Evolutionary conservation across 2,329 filamentous ascomycete species (phyloP), one percentile per base, ranked within the genome.

Genomic region (Chrysosporium keratinophilum): DNA sequence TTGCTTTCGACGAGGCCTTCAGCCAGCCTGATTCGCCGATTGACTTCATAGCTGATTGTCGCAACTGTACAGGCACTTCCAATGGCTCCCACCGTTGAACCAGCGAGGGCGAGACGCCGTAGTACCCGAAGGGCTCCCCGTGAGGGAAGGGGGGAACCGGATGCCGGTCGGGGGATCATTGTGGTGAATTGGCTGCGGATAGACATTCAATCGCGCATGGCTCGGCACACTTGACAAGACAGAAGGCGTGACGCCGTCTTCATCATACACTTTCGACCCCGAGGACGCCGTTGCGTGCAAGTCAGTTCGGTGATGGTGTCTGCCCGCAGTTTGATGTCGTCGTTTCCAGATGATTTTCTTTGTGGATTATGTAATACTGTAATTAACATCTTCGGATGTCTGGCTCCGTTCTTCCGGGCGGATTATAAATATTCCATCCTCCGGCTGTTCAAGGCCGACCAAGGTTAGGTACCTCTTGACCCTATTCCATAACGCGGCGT

Each of bases 1-100:
- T 74, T 74, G 50, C 69, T 73, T 57, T 73, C 68, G 56, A 74
- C 62, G 35, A 73, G 69, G 55, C 66, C 65, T 59, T 74, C 70
- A 37, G 70, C 71, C 20, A 71, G 55, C 20, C 61, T 62, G 52
- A 73, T 65, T 54, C 68, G 64, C 40, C 70, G 68, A 54, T 71
- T 67, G 12, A 68, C 63, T 58, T 74, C 70, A 60, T 73, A 73
- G 17, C 69, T 69, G 31, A 74, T 61, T 11, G 65, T 68, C 44
- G 68, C 69, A 45, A 71, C 63, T 2, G 69, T 66, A 53, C 70
- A 74, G 44, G 69, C 65, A 37, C 71, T 65, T 7, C 71, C 69
- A 45, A 64, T 54, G n/a, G 59, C 59, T 23, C 61, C 61, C 20
- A 71, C 64, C 1, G 64, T 62, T 12, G 64, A 59, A 37, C 63